A percentile compares a stretch with the other conserved stretches of the same genome.
Evolutionary conservation across 352 stramenopile genomes (phyloP).

Genomic region (Phytophthora megakarya): DNA sequence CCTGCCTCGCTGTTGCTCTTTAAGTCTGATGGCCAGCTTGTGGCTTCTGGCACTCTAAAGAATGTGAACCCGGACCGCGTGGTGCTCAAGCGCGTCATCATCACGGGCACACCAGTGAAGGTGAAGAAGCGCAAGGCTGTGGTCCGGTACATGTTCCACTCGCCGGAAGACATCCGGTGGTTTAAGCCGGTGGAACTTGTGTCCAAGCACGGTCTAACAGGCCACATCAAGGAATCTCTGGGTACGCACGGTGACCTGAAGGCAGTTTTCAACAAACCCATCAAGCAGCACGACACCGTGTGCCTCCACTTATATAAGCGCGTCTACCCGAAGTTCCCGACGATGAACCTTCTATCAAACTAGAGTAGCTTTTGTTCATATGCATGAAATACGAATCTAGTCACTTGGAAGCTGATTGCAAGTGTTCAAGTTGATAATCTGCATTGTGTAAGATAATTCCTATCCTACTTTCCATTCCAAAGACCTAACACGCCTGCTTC

Average conservation of each 20-base stretch:
- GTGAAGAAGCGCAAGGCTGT: slow-evolving; percentile 98
- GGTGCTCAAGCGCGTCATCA: slow-evolving; percentile 97
- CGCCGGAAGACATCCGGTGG: slow-evolving; percentile 97
- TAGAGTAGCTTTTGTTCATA: slow-evolving; percentile 30
- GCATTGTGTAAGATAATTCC: slow-evolving; percentile 34
- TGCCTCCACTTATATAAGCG: slow-evolving; percentile 99
- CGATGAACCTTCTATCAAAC: slow-evolving; percentile 37
- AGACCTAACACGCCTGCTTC: slow-evolving; percentile 2
- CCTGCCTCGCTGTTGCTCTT: slow-evolving; percentile 97
- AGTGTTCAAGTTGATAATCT: slow-evolving; percentile 24
- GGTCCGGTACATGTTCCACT: slow-evolving; percentile 99
- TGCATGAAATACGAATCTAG: slow-evolving; percentile 29
- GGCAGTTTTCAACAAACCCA: slow-evolving; percentile 98
- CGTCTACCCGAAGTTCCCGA: slow-evolving; percentile 97
- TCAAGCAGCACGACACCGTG: slow-evolving; percentile 99
- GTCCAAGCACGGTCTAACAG: slow-evolving; percentile 98
- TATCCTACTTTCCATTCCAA: slow-evolving; percentile 25
- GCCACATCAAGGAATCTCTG: slow-evolving; percentile 98
- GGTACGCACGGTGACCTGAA: slow-evolving; percentile 99
- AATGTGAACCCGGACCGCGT: slow-evolving; percentile 97
- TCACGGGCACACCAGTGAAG: slow-evolving; percentile 98
- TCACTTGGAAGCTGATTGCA: background rate
- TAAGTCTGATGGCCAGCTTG: slow-evolving; percentile 74
- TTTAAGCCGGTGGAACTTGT: slow-evolving; percentile 98
- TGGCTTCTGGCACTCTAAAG: slow-evolving; percentile 95